Percentiles rank a stretch among this genome's conserved stretches.
Evolutionary conservation across 495 filamentous ascomycete species (phyloP).

Genomic region (Gamarada debralockiae): DNA sequence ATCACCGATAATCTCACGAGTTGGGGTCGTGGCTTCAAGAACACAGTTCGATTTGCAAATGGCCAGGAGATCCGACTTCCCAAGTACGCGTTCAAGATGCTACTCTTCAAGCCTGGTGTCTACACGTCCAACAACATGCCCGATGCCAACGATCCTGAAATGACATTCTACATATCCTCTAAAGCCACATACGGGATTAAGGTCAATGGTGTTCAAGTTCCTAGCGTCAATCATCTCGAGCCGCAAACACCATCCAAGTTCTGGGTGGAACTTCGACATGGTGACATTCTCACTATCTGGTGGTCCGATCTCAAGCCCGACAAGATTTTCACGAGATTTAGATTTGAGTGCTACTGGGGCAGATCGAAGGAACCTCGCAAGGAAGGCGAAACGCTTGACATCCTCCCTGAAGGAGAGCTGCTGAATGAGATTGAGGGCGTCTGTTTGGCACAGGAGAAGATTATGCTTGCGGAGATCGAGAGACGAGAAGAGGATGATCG

Average conservation of each 20-base stretch:
- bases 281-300: slow-evolving; percentile 68
- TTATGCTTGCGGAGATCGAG: slow-evolving; percentile 5
- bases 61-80: slow-evolving; percentile 64
- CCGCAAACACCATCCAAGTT: slow-evolving; percentile 37
- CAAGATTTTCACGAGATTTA: slow-evolving; percentile 44
- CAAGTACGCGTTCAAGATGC: slow-evolving; percentile 74
- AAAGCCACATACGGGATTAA: slow-evolving; percentile 65
- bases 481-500: slow-evolving; percentile 10
- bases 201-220: slow-evolving; percentile 63
- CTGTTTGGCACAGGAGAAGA: slow-evolving; percentile 12
- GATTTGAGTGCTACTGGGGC: slow-evolving; percentile 52
- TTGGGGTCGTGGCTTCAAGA: slow-evolving; percentile 66
- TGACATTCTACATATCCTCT: slow-evolving; percentile 70
- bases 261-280: slow-evolving; percentile 66
- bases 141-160: slow-evolving; percentile 36
- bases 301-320: slow-evolving; percentile 29
- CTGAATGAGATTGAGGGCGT: slow-evolving; percentile 16
- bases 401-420: not conserved
- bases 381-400: not conserved
- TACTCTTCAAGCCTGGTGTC: slow-evolving; percentile 59
- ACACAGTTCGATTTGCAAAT: slow-evolving; percentile 58
- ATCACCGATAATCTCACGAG: slow-evolving; percentile 62
- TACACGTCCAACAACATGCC: not conserved
- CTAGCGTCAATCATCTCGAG: slow-evolving; percentile 40
- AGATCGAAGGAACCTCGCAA: slow-evolving; percentile 35